Evolutionary conservation across 805 yeast species (phyloP).

Genomic region (Starmerella bacillaris): DNA sequence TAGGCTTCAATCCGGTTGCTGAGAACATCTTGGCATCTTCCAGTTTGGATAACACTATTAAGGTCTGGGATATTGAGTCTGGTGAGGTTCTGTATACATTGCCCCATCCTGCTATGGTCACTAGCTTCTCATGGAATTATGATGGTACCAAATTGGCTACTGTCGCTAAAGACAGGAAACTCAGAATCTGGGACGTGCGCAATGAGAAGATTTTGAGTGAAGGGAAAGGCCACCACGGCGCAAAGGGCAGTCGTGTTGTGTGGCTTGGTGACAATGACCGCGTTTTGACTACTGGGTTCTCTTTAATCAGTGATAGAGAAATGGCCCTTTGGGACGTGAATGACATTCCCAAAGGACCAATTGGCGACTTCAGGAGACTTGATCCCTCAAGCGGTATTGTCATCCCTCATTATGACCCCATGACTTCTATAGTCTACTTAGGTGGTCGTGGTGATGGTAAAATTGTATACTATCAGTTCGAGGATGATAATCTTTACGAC

Average conservation of each 20-base stretch:
- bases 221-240: slow-evolving; percentile 83
- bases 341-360: slow-evolving; percentile 59
- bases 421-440: slow-evolving; percentile 60
- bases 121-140: slow-evolving; percentile 82
- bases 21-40: slow-evolving; percentile 73
- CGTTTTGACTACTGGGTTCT: slow-evolving; percentile 84
- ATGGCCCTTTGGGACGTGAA: slow-evolving; percentile 82
- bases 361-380: slow-evolving; percentile 71
- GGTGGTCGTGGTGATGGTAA: slow-evolving; percentile 99
- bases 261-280: slow-evolving; percentile 85
- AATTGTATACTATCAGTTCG: slow-evolving; percentile 81
- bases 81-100: slow-evolving; percentile 56
- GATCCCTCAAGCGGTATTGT: slow-evolving; percentile 87
- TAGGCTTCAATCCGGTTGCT: slow-evolving; percentile 77
- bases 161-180: slow-evolving; percentile 72
- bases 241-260: slow-evolving; percentile 68
- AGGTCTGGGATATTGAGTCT: slow-evolving; percentile 71
- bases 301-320: slow-evolving; percentile 83
- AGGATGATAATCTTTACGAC: slow-evolving; percentile 62
- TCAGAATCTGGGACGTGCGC: slow-evolving; percentile 84
- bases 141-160: slow-evolving; percentile 79
- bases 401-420: slow-evolving; percentile 77
- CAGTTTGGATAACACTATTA: slow-evolving; percentile 78
- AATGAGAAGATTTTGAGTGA: slow-evolving; percentile 56
- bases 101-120: slow-evolving; percentile 75